A percentile compares a stretch with the other conserved stretches of the same genome.
These are phyloP conservation scores for Naumovozyma castellii DNA, from an alignment of 805 yeast genomes.

Conservation along the genomic window DNA sequence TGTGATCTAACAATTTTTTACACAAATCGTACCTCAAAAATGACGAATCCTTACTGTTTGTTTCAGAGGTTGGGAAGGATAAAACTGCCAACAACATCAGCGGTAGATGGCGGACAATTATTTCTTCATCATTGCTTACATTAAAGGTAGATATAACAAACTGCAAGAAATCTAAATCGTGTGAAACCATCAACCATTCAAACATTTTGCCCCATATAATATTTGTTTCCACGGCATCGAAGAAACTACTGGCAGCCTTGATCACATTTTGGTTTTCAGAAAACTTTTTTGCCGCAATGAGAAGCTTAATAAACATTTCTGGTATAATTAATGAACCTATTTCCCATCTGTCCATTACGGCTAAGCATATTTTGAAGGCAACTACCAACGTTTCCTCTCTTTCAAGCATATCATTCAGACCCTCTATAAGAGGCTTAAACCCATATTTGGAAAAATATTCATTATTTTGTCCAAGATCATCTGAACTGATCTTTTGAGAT, in stretches of 20 bases:
- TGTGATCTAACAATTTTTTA: slow-evolving; percentile 37
- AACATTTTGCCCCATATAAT: slow-evolving; percentile 66
- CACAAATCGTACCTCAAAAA: slow-evolving; percentile 12
- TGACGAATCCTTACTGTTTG: slow-evolving; percentile 2
- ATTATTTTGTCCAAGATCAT: slow-evolving; percentile 14
- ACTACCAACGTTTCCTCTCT: slow-evolving; percentile 31
- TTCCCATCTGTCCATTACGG: slow-evolving; percentile 92
- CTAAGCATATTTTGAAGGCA: slow-evolving; percentile 55
- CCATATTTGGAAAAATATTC: slow-evolving; percentile 55
- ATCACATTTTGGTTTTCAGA: slow-evolving; percentile 32
- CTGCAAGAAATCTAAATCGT: slow-evolving; percentile 39
- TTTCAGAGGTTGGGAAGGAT: slow-evolving; percentile 14
- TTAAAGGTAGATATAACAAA: slow-evolving; percentile 60
- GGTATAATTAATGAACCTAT: slow-evolving; percentile 73
- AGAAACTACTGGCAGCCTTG: slow-evolving; percentile 55
- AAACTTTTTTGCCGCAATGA: slow-evolving; percentile 38
- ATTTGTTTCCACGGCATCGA: slow-evolving; percentile 77
- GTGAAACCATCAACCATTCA: slow-evolving; percentile 22
- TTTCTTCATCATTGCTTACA: slow-evolving; percentile 73
- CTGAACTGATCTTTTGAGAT: slow-evolving; percentile 12
- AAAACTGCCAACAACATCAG: slow-evolving; percentile 46
- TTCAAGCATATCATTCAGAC: slow-evolving; percentile 42
- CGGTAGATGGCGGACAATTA: slow-evolving; percentile 69
- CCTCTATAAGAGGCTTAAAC: slow-evolving; percentile 38
- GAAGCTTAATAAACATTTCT: slow-evolving; percentile 52